Evolutionary conservation across 345 rosid genomes (phyloP), one percentile per base, ranked within the genome.

Genomic region (Eutrema heterophyllum): DNA sequence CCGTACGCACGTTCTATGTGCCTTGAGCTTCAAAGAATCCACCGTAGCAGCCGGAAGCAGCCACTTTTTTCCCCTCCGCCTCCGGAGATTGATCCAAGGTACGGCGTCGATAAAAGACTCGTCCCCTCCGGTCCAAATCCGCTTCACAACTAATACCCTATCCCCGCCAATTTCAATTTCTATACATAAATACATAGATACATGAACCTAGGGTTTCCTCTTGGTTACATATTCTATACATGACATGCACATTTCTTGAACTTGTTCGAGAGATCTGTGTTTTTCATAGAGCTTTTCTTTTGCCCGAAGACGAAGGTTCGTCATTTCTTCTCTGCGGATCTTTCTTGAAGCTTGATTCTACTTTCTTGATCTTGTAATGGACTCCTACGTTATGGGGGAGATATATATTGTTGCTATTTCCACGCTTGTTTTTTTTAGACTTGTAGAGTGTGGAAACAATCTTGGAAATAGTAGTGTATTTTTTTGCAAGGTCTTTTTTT

Each of bases 111-210:
- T 67, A 93, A 90, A 73, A 90, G 97, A 39, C 92, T 84, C 6
- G 98, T 93, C 44, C 98, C 97, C 9, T 86, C 93, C 2, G 97
- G 98, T 54, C 93, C 98, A 3, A 93, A 93, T 77, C 97, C 98
- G 7, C 84, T 93, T 70, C 97, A 93, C 82, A 96, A 90, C 84
- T 84, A 64, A 48, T 32, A 45, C 70, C 27, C 2, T 49, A 59
- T 39, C 54, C 41, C 8, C 24, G 24, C 2, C 53, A 21, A 27
- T 61, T 75, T 49, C 45, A 30, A 26, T 61, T 75, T 49, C 45
- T 48, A 65, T 58, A 41, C 63, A 39, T 46, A 39, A 56, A 29
- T 30, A 61, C 61, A 56, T 46, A 61, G 11, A 68, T 52, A 52
- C 33, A 52, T 7, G 40, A 36, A 41, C 61, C 26, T 5, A 30